Evolutionary conservation across 1,284 basidiomycete genomes (phyloP).

Genomic region (Meira miltonrushii): DNA sequence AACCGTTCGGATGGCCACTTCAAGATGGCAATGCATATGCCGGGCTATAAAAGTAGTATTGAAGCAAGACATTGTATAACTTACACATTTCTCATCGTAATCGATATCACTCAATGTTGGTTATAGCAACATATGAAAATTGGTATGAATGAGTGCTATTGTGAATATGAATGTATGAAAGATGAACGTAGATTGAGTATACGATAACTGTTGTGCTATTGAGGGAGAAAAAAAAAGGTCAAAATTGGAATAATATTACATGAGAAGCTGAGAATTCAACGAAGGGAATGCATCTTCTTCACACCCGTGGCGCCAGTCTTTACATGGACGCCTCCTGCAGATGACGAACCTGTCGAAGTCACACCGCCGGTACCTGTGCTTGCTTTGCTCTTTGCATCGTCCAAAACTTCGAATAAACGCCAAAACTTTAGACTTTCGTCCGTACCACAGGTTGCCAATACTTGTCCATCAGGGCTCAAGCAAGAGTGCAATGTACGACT

Average conservation of each 20-base stretch:
- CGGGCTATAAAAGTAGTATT: background rate
- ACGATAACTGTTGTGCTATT: background rate
- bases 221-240: background rate
- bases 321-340: background rate
- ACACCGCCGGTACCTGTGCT: slow-evolving; percentile 10
- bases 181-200: background rate
- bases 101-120: background rate
- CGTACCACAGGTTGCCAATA: slow-evolving; percentile 45
- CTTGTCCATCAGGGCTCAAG: slow-evolving; percentile 48
- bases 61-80: background rate
- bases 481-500: slow-evolving; percentile 36
- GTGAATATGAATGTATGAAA: too few relatives aligned
- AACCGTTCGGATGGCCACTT: slow-evolving; percentile 11
- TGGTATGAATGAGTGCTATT: background rate
- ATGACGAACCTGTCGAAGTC: background rate
- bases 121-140: background rate
- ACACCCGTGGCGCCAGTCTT: background rate
- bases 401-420: slow-evolving; percentile 42
- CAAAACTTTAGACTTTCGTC: slow-evolving; percentile 52
- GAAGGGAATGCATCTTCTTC: slow-evolving; percentile 5
- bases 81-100: background rate
- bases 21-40: slow-evolving; percentile 11
- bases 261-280: background rate
- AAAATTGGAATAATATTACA: background rate
- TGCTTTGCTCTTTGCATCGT: slow-evolving; percentile 11